Percentiles rank a stretch among this genome's conserved stretches.
Conservation (phyloP, 169 alveolate species). For the Plasmodium gonderi region DNA sequence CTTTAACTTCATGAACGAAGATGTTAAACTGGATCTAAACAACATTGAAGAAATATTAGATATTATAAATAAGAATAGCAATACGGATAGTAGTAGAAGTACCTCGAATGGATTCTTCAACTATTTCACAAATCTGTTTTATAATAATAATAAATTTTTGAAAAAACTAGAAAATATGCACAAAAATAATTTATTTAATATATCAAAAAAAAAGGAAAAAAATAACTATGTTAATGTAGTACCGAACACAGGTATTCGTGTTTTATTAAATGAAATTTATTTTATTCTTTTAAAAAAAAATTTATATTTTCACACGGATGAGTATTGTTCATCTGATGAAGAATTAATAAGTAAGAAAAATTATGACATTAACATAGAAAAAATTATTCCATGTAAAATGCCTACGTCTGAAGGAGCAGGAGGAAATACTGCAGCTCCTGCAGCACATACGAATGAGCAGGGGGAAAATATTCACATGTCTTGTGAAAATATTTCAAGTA, state of each 20-base stretch:
- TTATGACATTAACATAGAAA: slow-evolving; percentile 53
- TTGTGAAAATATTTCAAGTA: neutral
- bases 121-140: slow-evolving; percentile 48
- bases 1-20: slow-evolving; percentile 41
- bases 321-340: neutral
- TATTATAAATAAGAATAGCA: slow-evolving; percentile 47
- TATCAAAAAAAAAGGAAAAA: slow-evolving; percentile 27
- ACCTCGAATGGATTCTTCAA: slow-evolving; percentile 65
- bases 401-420: neutral
- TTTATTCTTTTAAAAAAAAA: slow-evolving; percentile 65
- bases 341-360: slow-evolving; percentile 1
- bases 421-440: too few species aligned
- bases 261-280: slow-evolving; percentile 70
- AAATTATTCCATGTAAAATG: slow-evolving; percentile 17
- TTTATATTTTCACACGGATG: slow-evolving; percentile 69
- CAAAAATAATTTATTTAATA: slow-evolving; percentile 51
- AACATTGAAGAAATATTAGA: slow-evolving; percentile 75
- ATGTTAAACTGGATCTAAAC: slow-evolving; percentile 31
- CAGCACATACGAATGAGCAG: neutral
- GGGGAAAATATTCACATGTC: neutral
- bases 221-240: slow-evolving; percentile 68
- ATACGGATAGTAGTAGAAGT: neutral
- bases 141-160: slow-evolving; percentile 55
- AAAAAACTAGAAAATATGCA: slow-evolving; percentile 54
- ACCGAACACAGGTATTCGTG: slow-evolving; percentile 70